These are phyloP conservation scores for Penicillium fimorum DNA, from an alignment of 495 filamentous ascomycete species.

Conservation along the genomic window DNA sequence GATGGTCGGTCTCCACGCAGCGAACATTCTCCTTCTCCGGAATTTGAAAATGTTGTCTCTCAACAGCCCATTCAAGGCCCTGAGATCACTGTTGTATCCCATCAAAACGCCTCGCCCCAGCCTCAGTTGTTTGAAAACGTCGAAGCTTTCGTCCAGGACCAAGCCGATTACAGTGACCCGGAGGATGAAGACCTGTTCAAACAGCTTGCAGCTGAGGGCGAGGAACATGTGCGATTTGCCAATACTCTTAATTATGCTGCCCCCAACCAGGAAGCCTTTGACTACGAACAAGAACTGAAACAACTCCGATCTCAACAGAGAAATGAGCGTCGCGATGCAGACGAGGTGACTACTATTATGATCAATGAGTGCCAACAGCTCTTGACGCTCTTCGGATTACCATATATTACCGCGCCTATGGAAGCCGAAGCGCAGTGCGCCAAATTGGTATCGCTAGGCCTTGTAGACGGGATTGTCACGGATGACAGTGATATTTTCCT, in stretches of 20 bases:
- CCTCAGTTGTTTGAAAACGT: conserved; percentile 20
- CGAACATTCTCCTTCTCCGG: conserved; percentile 47
- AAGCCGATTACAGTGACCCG: conserved; percentile 69
- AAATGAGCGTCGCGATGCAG: conserved; percentile 91
- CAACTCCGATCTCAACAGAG: conserved; percentile 88
- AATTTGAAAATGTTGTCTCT: conserved; percentile 51
- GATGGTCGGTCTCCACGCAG: conserved; percentile 1
- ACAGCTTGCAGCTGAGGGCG: conserved; percentile 81
- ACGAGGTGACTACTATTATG: conserved; percentile 94
- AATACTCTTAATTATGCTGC: conserved; percentile 71
- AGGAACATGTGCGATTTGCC: conserved; percentile 91
- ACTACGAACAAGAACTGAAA: conserved; percentile 84
- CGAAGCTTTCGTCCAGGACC: conserved; percentile 35
- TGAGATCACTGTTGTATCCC: conserved; percentile 25
- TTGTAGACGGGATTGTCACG: conserved; percentile 98
- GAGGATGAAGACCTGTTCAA: conserved; percentile 87
- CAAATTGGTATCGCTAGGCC: conserved; percentile 75
- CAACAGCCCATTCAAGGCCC: conserved; percentile 7
- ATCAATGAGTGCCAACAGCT: conserved; percentile 91
- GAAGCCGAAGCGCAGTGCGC: conserved; percentile 98
- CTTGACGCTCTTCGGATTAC: conserved; percentile 84
- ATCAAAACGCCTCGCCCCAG: conserved; percentile 5
- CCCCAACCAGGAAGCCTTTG: conserved; percentile 59
- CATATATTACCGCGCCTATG: conserved; percentile 97
- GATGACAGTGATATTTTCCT: conserved; percentile 97